Evolutionary conservation across 129 eudicot species (phyloP).

Genomic region (Helianthus tuberosus): DNA sequence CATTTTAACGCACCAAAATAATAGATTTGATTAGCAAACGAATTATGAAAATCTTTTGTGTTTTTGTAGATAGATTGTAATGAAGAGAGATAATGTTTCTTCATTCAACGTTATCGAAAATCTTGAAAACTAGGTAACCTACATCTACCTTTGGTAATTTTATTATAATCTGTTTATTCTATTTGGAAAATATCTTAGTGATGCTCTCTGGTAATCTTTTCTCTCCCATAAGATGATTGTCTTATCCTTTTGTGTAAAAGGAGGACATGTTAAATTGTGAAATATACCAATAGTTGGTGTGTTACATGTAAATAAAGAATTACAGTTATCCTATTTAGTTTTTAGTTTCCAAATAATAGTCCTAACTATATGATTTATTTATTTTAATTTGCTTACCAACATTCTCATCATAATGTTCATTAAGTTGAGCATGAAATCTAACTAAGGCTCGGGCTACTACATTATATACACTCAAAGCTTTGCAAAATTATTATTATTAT

Average conservation of each 20-base stretch:
- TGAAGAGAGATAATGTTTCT: neutral
- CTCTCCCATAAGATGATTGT: neutral
- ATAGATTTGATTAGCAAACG: too few relatives aligned
- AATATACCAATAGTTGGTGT: constrained; percentile 5
- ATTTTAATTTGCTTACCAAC: neutral
- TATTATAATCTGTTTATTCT: neutral
- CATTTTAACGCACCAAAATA: too few relatives aligned
- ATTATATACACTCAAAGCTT: too few relatives aligned
- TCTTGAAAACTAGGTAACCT: neutral
- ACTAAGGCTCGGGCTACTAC: too few relatives aligned
- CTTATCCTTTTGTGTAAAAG: constrained; percentile 1
- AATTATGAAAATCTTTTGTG: too few relatives aligned
- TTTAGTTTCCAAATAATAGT: neutral
- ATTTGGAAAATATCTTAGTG: neutral
- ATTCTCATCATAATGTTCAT: neutral
- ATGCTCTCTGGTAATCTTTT: neutral
- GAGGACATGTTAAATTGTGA: neutral
- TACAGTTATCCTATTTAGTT: neutral
- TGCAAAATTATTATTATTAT: too few relatives aligned
- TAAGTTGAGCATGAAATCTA: too few relatives aligned
- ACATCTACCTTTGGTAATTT: neutral
- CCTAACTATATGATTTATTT: neutral
- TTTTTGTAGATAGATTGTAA: too few relatives aligned
- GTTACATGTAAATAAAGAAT: neutral
- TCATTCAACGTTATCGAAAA: neutral